Percentiles rank a stretch among this genome's conserved stretches.
Evolutionary conservation across 371 early-diverging fungal genomes (phyloP).

Genomic region (Synchytrium microbalum): DNA sequence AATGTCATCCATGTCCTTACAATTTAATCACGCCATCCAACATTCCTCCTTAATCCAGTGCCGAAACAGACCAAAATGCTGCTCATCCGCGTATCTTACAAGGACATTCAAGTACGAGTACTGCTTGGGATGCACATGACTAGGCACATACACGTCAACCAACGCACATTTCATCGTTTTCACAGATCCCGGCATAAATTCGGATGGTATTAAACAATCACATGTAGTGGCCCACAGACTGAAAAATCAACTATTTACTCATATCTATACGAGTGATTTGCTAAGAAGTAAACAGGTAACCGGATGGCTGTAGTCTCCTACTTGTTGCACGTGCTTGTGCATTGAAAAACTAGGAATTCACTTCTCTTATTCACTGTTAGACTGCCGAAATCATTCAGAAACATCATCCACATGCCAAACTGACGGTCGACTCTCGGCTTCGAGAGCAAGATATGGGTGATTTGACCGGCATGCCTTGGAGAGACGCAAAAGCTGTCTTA

Average conservation of each 20-base stretch:
- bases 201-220: constrained; percentile 28
- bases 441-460: constrained; percentile 39
- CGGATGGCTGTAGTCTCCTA: too few relatives aligned
- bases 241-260: constrained; percentile 27
- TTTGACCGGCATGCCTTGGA: constrained; percentile 34
- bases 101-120: constrained; percentile 26
- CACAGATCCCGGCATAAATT: constrained; percentile 25
- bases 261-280: constrained; percentile 37
- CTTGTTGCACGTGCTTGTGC: neutral
- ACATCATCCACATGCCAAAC: constrained; percentile 21
- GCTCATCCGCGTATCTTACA: constrained; percentile 28
- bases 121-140: neutral
- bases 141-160: too few relatives aligned
- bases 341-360: neutral
- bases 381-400: constrained; percentile 12
- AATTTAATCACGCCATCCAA: neutral
- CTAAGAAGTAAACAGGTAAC: constrained; percentile 29
- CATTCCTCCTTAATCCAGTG: constrained; percentile 14
- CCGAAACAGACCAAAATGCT: constrained; percentile 31
- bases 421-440: constrained; percentile 25
- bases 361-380: neutral
- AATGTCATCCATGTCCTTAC: neutral
- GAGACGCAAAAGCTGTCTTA: constrained; percentile 28
- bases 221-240: constrained; percentile 29
- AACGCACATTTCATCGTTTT: neutral